These are phyloP conservation scores for Herpetomonas tarakana DNA, from an alignment of 208 protist genomes.

Conservation along the genomic window DNA sequence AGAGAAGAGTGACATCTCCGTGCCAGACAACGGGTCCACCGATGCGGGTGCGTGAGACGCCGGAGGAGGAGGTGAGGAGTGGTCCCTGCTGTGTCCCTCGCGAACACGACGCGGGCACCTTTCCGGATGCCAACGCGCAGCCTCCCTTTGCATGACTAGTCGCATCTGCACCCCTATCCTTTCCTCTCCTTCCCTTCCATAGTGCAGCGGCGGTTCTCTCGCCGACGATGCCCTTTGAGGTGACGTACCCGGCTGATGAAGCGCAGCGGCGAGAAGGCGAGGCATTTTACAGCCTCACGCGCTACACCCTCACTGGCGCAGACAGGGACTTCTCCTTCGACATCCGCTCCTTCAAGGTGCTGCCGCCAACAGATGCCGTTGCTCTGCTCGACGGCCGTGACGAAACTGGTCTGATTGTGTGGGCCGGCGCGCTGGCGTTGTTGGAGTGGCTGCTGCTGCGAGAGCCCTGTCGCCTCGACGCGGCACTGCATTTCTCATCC, in stretches of 20 bases:
- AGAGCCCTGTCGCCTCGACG: background rate
- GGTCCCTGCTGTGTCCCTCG: too few relatives aligned
- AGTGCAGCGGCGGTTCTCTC: too few relatives aligned
- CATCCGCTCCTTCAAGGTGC: constrained; percentile 27
- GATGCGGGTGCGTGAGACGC: too few relatives aligned
- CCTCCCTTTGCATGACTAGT: too few relatives aligned
- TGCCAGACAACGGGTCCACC: too few relatives aligned
- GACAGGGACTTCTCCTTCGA: constrained; percentile 14
- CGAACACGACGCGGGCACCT: too few relatives aligned
- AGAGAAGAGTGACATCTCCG: too few relatives aligned
- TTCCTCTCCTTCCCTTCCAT: too few relatives aligned
- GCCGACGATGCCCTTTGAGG: constrained; percentile 41
- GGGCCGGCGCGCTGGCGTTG: constrained; percentile 30
- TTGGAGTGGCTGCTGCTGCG: constrained; percentile 26
- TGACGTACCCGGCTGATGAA: constrained; percentile 23
- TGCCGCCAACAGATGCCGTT: constrained; percentile 34
- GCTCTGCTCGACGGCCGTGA: constrained; percentile 24
- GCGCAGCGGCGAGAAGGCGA: constrained; percentile 24
- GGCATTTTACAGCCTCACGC: constrained; percentile 27
- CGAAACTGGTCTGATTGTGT: constrained; percentile 38
- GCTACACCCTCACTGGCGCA: constrained; percentile 7
- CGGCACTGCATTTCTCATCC: background rate
- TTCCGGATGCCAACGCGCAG: too few relatives aligned
- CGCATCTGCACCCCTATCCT: too few relatives aligned
- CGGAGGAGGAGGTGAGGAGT: too few relatives aligned